Percentiles rank a stretch among this genome's conserved stretches.
These are phyloP conservation scores for Santalum album DNA, from an alignment of 164 flowering plant genomes.

Conservation along the genomic window DNA sequence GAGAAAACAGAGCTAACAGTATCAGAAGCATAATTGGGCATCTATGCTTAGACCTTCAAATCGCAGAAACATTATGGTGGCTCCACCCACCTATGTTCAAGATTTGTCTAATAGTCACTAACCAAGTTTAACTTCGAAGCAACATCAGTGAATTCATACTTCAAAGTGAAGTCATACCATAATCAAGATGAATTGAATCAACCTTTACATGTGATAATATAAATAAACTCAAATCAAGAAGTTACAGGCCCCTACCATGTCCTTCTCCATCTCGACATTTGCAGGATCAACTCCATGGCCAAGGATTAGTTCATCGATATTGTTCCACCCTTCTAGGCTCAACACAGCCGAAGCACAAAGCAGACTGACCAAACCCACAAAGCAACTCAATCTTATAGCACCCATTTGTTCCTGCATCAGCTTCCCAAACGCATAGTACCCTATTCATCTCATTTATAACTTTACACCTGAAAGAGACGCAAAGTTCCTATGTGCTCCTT, in stretches of 20 bases:
- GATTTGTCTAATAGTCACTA: not conserved
- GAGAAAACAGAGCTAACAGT: not conserved
- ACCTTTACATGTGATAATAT: not conserved
- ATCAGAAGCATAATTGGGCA: not conserved
- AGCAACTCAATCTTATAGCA: constrained; percentile 17
- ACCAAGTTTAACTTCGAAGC: not conserved
- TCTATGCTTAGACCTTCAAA: not conserved
- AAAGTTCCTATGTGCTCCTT: not conserved
- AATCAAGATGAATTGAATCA: not conserved
- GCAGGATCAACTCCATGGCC: constrained; percentile 13
- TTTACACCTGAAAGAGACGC: not conserved
- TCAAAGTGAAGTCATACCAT: not conserved
- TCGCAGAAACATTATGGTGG: not conserved
- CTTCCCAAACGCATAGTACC: constrained; percentile 8
- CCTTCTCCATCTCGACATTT: constrained; percentile 22
- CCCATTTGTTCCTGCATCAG: constrained; percentile 26
- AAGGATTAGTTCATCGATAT: constrained; percentile 13
- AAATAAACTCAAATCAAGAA: not conserved
- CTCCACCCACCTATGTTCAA: not conserved
- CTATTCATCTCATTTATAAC: constrained; percentile 31
- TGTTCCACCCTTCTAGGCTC: constrained; percentile 15
- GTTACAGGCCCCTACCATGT: constrained; percentile 24
- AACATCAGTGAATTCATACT: not conserved
- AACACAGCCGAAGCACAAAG: constrained; percentile 15
- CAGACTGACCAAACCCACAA: constrained; percentile 21